Evolutionary conservation across 2,329 filamentous ascomycete species (phyloP).

Genomic region (Ampelomyces quisqualis): DNA sequence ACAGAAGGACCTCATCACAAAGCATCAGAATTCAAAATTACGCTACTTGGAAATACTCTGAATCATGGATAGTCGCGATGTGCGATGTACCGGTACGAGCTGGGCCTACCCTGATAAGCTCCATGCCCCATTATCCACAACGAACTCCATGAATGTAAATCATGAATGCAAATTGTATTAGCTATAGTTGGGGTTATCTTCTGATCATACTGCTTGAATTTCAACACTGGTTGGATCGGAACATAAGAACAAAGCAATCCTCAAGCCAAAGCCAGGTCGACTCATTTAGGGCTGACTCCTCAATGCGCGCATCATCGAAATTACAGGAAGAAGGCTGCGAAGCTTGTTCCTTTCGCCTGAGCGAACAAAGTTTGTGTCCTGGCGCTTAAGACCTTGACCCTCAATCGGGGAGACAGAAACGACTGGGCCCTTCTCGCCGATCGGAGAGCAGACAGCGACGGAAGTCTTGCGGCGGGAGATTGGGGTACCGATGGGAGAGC

Average conservation of each 20-base stretch:
- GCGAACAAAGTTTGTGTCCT: slow-evolving; percentile 24
- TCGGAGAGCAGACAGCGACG: slow-evolving; percentile 18
- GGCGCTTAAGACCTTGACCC: slow-evolving; percentile 11
- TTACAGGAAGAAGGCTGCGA: slow-evolving; percentile 16
- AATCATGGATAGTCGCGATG: slow-evolving; percentile 5
- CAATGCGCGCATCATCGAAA: slow-evolving; percentile 13
- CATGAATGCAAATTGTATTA: too few relatives aligned
- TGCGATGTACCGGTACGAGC: slow-evolving; percentile 7
- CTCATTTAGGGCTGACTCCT: slow-evolving; percentile 3
- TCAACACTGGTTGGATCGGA: background rate
- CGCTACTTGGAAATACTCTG: too few relatives aligned
- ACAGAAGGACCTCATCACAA: background rate
- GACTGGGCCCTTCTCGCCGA: slow-evolving; percentile 13
- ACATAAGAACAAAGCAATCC: background rate
- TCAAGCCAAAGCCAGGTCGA: background rate
- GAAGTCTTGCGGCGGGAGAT: slow-evolving; percentile 25
- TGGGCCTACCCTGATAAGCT: too few relatives aligned
- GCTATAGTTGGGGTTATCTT: slow-evolving; percentile 5
- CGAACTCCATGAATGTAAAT: too few relatives aligned
- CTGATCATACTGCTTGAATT: slow-evolving; percentile 2
- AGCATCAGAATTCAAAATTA: background rate
- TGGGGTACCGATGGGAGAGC: slow-evolving; percentile 23
- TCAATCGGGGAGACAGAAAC: slow-evolving; percentile 12
- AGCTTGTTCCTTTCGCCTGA: slow-evolving; percentile 19
- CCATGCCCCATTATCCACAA: slow-evolving; percentile 4